These are phyloP conservation scores for Fusarium mundagurra DNA, from an alignment of 2,329 filamentous ascomycete species.

Conservation along the genomic window DNA sequence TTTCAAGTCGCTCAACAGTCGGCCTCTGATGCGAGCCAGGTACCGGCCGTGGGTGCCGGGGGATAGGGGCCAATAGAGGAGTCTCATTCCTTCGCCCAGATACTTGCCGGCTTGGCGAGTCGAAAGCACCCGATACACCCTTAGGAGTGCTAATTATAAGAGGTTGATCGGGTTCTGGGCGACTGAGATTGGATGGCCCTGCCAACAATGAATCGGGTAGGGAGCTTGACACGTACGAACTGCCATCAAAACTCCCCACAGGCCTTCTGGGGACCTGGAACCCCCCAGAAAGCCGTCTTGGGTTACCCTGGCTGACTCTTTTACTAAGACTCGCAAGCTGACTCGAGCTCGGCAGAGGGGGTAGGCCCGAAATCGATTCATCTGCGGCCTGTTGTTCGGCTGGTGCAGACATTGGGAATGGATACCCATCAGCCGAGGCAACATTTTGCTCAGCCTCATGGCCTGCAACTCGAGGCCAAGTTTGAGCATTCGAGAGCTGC, in stretches of 20 bases:
- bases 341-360: conserved; percentile 52
- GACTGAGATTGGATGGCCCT: conserved; percentile 11
- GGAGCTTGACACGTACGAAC: conserved; percentile 26
- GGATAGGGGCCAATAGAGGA: conserved; percentile 63
- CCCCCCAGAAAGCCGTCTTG: conserved; percentile 56
- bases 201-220: conserved; percentile 36
- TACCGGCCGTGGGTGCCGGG: conserved; percentile 59
- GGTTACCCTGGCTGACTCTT: conserved; percentile 50
- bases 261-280: conserved; percentile 55
- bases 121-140: conserved; percentile 64
- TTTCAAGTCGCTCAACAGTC: conserved; percentile 64
- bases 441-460: conserved; percentile 34
- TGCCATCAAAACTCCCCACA: conserved; percentile 48
- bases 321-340: conserved; percentile 52
- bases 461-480: conserved; percentile 57
- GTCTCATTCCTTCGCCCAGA: conserved; percentile 52
- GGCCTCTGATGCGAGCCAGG: conserved; percentile 51
- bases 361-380: conserved; percentile 49
- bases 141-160: conserved; percentile 70
- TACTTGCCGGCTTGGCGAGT: conserved; percentile 52
- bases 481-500: conserved; percentile 51
- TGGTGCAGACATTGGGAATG: conserved; percentile 54
- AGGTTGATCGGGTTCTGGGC: conserved; percentile 57
- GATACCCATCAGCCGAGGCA: conserved; percentile 47
- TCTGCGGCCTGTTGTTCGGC: conserved; percentile 39